A percentile compares a stretch with the other conserved stretches of the same genome.
These are phyloP conservation scores for Chalaropsis thielavioides DNA, from an alignment of 2,329 filamentous ascomycete genomes.

Conservation along the genomic window DNA sequence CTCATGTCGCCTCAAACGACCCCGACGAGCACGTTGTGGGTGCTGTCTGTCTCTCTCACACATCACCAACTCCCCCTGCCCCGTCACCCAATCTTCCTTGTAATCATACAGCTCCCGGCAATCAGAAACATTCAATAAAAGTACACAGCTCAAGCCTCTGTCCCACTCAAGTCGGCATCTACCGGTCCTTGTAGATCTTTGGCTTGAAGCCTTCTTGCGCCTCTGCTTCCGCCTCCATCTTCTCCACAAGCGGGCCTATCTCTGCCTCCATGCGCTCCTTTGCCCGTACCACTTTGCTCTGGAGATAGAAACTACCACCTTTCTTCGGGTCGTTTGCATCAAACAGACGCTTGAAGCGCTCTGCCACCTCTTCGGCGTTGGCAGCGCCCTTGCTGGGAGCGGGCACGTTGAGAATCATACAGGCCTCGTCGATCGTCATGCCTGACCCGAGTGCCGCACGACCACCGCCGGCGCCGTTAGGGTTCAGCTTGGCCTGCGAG, in stretches of 20 bases:
- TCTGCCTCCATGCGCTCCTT: constrained; percentile 87
- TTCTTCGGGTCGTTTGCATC: constrained; percentile 90
- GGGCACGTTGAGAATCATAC: constrained; percentile 91
- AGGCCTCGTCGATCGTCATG: constrained; percentile 90
- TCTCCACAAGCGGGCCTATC: constrained; percentile 55
- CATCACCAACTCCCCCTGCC: neutral
- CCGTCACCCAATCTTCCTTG: neutral
- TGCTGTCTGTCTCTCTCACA: neutral
- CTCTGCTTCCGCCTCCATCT: constrained; percentile 61
- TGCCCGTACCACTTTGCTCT: constrained; percentile 89
- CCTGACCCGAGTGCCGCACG: constrained; percentile 46
- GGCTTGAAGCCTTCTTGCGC: constrained; percentile 79
- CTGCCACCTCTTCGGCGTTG: constrained; percentile 65
- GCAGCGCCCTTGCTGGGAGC: constrained; percentile 58
- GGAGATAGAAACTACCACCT: constrained; percentile 93
- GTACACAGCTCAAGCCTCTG: constrained; percentile 1
- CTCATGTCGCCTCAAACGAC: neutral
- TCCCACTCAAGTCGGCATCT: constrained; percentile 18
- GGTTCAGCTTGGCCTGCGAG: constrained; percentile 48
- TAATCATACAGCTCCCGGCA: constrained; percentile 1
- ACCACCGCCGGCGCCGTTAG: constrained; percentile 31
- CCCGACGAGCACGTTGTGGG: neutral
- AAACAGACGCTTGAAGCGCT: constrained; percentile 86
- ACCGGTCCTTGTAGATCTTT: constrained; percentile 83
- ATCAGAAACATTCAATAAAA: constrained; percentile 6